Percentiles rank a stretch among this genome's conserved stretches.
Conservation (phyloP, 2,329 filamentous ascomycete species). For the Aureobasidium leucospermi region DNA sequence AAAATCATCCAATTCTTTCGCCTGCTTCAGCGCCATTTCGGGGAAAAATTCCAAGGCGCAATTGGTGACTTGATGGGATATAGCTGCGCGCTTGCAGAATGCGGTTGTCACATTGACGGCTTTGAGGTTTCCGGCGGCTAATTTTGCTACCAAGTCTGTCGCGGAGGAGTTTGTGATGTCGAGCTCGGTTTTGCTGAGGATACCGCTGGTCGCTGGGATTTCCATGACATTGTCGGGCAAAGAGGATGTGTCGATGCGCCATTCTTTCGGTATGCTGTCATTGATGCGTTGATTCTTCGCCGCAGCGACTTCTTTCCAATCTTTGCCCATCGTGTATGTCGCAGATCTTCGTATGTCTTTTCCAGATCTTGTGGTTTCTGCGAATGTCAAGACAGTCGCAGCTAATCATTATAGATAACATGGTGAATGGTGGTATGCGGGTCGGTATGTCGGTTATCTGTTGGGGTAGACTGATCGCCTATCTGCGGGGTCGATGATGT, state of each 20-base stretch:
- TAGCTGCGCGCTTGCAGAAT: slow-evolving; percentile 44
- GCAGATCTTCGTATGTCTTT: too few relatives aligned
- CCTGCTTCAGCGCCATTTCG: slow-evolving; percentile 36
- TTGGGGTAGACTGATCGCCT: too few relatives aligned
- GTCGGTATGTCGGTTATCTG: background rate
- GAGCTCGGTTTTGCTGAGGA: slow-evolving; percentile 11
- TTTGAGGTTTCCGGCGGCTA: slow-evolving; percentile 30
- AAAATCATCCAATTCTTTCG: slow-evolving; percentile 44
- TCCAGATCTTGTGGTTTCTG: too few relatives aligned
- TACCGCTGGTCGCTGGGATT: background rate
- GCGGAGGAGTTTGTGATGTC: slow-evolving; percentile 12
- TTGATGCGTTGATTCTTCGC: slow-evolving; percentile 1
- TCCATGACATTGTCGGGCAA: slow-evolving; percentile 14
- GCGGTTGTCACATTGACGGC: slow-evolving; percentile 41
- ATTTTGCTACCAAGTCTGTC: background rate
- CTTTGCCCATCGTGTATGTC: background rate
- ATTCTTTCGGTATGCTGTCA: slow-evolving; percentile 50
- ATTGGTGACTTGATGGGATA: slow-evolving; percentile 43
- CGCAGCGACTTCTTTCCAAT: slow-evolving; percentile 4
- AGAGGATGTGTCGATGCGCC: slow-evolving; percentile 44
- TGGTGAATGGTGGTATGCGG: background rate
- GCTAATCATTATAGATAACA: background rate
- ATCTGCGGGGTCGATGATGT: too few relatives aligned
- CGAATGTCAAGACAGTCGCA: too few relatives aligned
- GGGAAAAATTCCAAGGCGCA: slow-evolving; percentile 38